Base-by-base conservation (phyloP, 108 stramenopile species). In the Cylindrotheca fusiformis region DNA sequence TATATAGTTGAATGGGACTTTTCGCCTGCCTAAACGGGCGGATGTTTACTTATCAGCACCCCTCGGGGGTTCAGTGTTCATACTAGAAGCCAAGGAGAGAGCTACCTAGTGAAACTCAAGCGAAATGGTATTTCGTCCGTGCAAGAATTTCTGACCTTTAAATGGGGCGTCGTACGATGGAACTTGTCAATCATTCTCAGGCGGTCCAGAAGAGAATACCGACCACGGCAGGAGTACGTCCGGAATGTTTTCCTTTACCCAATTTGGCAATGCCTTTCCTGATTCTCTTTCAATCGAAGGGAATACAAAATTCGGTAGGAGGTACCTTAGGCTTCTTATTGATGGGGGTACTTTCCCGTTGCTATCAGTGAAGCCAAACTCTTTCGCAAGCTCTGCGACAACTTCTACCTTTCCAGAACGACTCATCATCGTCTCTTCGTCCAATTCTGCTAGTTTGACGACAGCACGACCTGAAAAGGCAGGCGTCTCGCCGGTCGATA, bases 331-430 rank as follows among this genome's bases (percentile, higher is more conserved):
- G 30, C 65, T 82, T 33, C 91, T 78, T 61, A 92, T 92, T 45
- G 79, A 81, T 0, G 80, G 75, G 30, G 87, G 91, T 14, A 26
- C 55, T 26, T 44, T 62, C 14, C 93, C 90, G 48, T 86, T 85
- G 17, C 76, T 59, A 58, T 97, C 96, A 1, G 65, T 74, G 59
- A 97, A 95, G 0, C 75, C 88, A 45, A 81, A 82, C 57, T 94
- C 90, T 52, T 82, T 75, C 20, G 96, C 94, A 17, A 97, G 52
- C 63, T 97, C 96, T 0, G 96, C 89, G 46, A 97, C 94, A 1
- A 97, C 91, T 29, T 90, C 79, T 6, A 88, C 72, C 3, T 69
- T 69, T 18, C 91, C 94, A 3, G 84, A 78, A 32, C 73, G 76
- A n/a, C 24, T 51, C 82, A 87, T 71, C 60, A 58, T 74, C 3